Base-by-base conservation (phyloP, 2,329 filamentous ascomycete genomes). In the Penicillium sp. region DNA sequence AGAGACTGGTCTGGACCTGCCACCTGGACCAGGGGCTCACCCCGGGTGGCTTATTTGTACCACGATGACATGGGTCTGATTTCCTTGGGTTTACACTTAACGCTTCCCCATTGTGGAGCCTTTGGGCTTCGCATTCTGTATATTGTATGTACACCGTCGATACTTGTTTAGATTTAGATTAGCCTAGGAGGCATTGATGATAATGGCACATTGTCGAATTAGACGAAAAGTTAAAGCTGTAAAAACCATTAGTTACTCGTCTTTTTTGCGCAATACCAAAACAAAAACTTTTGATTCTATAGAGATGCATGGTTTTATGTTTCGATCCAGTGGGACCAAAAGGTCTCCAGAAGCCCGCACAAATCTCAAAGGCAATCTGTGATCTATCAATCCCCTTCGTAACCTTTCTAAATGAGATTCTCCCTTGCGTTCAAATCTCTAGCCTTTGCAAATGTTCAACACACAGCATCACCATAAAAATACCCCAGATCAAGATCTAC, bases 401-500 rank as follows among this genome's bases (percentile, higher is more conserved):
- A 11, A 16, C 20, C 20, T 36, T 5, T 4, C 4, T 4, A 7
- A 9, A 46, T 36, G 27, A 28, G 2, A 18, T 35, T 45, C 44
- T 38, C 33, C 30, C 18, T 27, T 14, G 35, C 14, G 20, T 30
- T 46, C 41, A 18, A 41, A 3, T 10, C 25, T 39, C 43, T 42
- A 28, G 25, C 22, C 44, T 18, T 45, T 48, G 10, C 42, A 25
- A 10, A 25, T 8, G 16, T 46, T 61, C 36, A 66, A 27, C 57
- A 66, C 8, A 66, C 56, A 6, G 66, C 59, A 50, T 68, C 67
- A 33, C 63, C 63, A 63, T 66, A 69, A 50, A 66, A 62, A 54
- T 64, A 68, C 1, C 61, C 64, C 50, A 70, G 51, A 22, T 70
- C 67, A 40, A 70, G 49, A 33, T 70, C 68, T 24, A 70, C 38